Percentiles rank a stretch among this genome's conserved stretches.
phyloP scores from a whole-genome alignment of 306 rosid species.

The Crotalaria pallida region DNA sequence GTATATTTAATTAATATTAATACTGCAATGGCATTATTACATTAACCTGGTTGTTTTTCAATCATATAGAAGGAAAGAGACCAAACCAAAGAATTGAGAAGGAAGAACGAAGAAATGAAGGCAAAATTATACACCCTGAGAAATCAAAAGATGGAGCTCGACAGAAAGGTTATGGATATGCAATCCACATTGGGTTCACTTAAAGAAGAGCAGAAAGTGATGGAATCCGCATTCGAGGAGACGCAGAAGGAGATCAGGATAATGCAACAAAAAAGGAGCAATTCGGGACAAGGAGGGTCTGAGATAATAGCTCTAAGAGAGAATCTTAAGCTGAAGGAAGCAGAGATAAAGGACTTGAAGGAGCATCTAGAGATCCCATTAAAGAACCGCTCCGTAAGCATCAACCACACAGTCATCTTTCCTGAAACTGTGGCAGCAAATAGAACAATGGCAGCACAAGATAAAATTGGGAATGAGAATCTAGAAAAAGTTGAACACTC shows the following conservation, averaged over 20 bases:
- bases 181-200: conserved; percentile 65
- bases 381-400: conserved; percentile 19
- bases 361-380: conserved; percentile 31
- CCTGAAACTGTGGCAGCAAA: conserved; percentile 19
- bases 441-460: conserved; percentile 17
- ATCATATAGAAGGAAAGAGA: conserved; percentile 58
- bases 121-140: conserved; percentile 43
- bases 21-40: neutral
- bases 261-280: conserved; percentile 24
- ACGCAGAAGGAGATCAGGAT: conserved; percentile 57
- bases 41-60: conserved; percentile 9
- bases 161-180: conserved; percentile 54
- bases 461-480: neutral
- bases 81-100: conserved; percentile 42
- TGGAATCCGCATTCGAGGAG: conserved; percentile 58
- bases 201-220: conserved; percentile 61
- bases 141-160: conserved; percentile 70
- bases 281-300: conserved; percentile 20
- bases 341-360: conserved; percentile 54
- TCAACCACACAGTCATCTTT: conserved; percentile 28
- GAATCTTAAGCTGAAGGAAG: conserved; percentile 59
- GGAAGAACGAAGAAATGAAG: conserved; percentile 64
- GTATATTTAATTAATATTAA: no score
- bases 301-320: conserved; percentile 33
- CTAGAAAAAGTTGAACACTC: conserved; percentile 13